These are phyloP conservation scores for Inga leiocalycina DNA, from an alignment of 306 rosid species.

Conservation along the genomic window DNA sequence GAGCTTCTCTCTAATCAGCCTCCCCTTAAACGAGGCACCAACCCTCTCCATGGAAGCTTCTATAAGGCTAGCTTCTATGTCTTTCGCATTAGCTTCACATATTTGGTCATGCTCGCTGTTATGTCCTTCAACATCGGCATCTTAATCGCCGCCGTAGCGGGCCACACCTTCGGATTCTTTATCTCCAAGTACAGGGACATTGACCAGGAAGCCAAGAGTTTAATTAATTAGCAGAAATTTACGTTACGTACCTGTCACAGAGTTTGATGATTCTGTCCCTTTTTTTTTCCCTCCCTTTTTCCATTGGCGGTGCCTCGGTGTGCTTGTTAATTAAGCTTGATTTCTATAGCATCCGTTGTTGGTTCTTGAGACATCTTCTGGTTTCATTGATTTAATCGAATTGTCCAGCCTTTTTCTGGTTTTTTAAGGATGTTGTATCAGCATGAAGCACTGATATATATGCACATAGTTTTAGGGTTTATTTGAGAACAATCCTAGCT, in stretches of 20 bases:
- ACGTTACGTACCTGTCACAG: too few species aligned
- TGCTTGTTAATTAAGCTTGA: neutral
- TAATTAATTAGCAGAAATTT: slow-evolving; percentile 24
- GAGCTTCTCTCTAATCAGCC: slow-evolving; percentile 57
- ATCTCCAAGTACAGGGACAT: slow-evolving; percentile 45
- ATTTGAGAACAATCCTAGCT: too few species aligned
- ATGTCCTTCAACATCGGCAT: slow-evolving; percentile 79
- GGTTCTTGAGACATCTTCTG: neutral
- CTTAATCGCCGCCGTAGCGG: slow-evolving; percentile 65
- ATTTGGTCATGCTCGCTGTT: slow-evolving; percentile 73
- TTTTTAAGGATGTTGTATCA: neutral
- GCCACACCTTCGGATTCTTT: slow-evolving; percentile 71
- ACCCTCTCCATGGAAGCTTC: slow-evolving; percentile 22
- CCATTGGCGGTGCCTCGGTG: too few species aligned
- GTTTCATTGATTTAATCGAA: neutral
- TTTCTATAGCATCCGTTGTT: neutral
- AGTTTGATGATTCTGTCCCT: neutral
- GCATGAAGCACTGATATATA: neutral
- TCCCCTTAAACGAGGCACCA: slow-evolving; percentile 22
- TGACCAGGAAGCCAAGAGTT: slow-evolving; percentile 13
- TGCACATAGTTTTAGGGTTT: too few species aligned
- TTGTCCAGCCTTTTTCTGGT: neutral
- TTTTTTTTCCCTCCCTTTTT: neutral
- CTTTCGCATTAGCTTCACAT: slow-evolving; percentile 47
- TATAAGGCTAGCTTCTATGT: slow-evolving; percentile 37